Evolutionary conservation across 1,284 basidiomycete genomes (phyloP), one percentile per base, ranked within the genome.

Genomic region (Ustilago nuda): DNA sequence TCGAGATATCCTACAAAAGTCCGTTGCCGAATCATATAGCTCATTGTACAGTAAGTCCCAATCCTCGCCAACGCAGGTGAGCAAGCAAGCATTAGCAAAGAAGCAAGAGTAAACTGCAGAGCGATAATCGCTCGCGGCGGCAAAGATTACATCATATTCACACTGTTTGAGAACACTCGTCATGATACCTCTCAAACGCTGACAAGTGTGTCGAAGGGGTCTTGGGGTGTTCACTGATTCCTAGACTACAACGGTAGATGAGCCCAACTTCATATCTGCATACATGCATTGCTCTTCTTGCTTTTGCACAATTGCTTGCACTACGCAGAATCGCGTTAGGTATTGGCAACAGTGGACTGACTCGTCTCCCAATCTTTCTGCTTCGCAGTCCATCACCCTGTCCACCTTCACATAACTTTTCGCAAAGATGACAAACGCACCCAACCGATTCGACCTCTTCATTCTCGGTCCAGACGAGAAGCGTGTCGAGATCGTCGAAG

Each of bases 381-480:
- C 7, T 58, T 11, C 13, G 41, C n/a, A 43, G 41, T 39, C 30
- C 8, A 30, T 27, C 8, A 30, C 33, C 8, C 35, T 36, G 32
- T 9, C 37, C 37, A 35, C 50, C 36, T 32, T 17, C 19, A 6
- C 13, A 53, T 13, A 36, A 39, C 4, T 11, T 27, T 30, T 51
- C 27, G 30, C 35, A 54, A 66, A 33, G 7, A 84, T 84, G 82
- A 76, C 82, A 48, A 99, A 99, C 88, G 94, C 94, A 56, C 95
- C 95, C 9, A 92, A 92, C 86, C 91, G 96, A 80, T 93, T 92
- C 86, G 95, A 97, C 87, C 89, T 95, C 79, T 94, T 92, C 85
- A 93, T 96, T 63, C 90, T 95, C 36, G 93, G 93, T 43, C 93
- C 98, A 80, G 94, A 92, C 83, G 95, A 99, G 88, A 92, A 92